Conservation (phyloP, 805 yeast species). For the Saccharomycopsis babjevae region DNA sequence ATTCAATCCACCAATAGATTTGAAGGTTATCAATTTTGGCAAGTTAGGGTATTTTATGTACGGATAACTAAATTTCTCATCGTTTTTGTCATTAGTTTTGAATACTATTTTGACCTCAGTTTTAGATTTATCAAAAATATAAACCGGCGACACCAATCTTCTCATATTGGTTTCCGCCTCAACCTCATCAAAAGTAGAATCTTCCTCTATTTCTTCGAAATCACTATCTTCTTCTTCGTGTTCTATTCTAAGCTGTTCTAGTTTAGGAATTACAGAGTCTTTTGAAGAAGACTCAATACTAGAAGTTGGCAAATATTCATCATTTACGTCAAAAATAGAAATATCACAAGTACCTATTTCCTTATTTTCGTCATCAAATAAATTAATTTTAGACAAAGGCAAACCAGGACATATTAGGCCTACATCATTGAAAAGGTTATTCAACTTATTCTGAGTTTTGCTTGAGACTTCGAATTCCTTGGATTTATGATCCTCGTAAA, state of each 20-base stretch:
- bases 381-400: constrained; percentile 23
- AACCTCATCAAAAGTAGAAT: constrained; percentile 8
- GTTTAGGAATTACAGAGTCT: constrained; percentile 19
- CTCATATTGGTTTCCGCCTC: constrained; percentile 17
- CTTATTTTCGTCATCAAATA: constrained; percentile 14
- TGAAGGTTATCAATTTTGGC: constrained; percentile 38
- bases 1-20: constrained; percentile 67
- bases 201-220: constrained; percentile 3
- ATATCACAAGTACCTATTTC: constrained; percentile 23
- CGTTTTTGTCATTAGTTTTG: background rate
- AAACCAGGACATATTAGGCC: constrained; percentile 57
- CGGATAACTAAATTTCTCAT: constrained; percentile 6
- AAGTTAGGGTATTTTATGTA: constrained; percentile 29
- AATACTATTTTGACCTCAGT: constrained; percentile 20
- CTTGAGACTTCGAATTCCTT: background rate
- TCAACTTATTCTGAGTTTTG: constrained; percentile 23
- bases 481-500: background rate
- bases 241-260: constrained; percentile 11
- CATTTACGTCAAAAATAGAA: constrained; percentile 24
- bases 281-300: constrained; percentile 6
- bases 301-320: constrained; percentile 23
- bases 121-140: constrained; percentile 32
- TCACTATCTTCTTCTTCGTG: constrained; percentile 3
- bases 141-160: constrained; percentile 36
- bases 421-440: constrained; percentile 37